phyloP scores from a whole-genome alignment of 495 filamentous ascomycete species.

The Neurospora terricola region DNA sequence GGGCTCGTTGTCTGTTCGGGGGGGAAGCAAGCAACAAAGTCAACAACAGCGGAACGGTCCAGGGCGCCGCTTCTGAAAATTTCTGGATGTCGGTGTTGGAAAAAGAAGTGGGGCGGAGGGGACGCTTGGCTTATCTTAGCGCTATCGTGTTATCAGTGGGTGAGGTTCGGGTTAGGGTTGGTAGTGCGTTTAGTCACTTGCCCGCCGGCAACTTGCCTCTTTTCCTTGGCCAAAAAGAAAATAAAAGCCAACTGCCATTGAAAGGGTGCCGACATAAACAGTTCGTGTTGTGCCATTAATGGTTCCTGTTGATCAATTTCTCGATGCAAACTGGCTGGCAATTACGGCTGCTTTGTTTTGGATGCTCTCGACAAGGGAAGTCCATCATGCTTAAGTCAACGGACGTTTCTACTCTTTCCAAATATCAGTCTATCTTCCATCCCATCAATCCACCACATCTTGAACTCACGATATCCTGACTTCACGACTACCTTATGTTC shows the following conservation, averaged over 20 bases:
- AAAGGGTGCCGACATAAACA: too few relatives aligned
- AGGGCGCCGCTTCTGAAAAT: constrained; percentile 4
- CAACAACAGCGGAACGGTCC: neutral
- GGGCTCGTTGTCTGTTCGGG: neutral
- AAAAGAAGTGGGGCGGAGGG: constrained; percentile 9
- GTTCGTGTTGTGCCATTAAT: too few relatives aligned
- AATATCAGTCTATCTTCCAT: neutral
- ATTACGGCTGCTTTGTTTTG: neutral
- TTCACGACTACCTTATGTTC: neutral
- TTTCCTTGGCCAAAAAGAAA: too few relatives aligned
- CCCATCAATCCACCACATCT: neutral
- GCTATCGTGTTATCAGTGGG: neutral
- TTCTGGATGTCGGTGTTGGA: constrained; percentile 8
- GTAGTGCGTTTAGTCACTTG: too few relatives aligned
- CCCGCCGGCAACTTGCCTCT: too few relatives aligned
- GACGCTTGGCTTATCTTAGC: constrained; percentile 5
- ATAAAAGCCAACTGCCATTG: too few relatives aligned
- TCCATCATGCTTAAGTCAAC: neutral
- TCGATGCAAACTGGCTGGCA: neutral
- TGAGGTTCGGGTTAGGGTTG: neutral
- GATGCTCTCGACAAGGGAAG: neutral
- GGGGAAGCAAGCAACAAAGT: neutral
- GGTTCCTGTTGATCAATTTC: neutral
- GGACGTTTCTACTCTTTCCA: neutral
- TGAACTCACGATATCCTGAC: neutral